phyloP scores from a whole-genome alignment of 2,329 filamentous ascomycete genomes.

The Sporothrix pallida region DNA sequence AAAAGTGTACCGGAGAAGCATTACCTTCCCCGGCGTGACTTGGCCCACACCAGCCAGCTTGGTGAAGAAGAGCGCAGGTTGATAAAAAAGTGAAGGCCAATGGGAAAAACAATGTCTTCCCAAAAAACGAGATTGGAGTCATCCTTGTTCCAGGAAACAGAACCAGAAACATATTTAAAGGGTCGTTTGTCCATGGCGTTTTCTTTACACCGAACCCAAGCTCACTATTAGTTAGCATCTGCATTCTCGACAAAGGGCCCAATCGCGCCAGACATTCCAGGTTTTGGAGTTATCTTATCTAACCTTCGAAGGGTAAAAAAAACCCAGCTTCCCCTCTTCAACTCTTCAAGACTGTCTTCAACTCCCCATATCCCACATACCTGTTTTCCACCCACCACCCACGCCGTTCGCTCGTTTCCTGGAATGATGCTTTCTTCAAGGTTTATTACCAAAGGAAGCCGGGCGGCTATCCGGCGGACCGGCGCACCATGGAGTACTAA shows the following conservation, averaged over 20 bases:
- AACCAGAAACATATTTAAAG: neutral
- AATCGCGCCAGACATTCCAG: too few species aligned
- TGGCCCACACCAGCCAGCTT: neutral
- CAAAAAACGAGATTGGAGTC: neutral
- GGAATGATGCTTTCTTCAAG: constrained; percentile 32
- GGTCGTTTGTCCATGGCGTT: neutral
- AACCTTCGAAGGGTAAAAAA: neutral
- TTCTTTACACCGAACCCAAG: too few species aligned
- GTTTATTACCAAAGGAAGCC: constrained; percentile 22
- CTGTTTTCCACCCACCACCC: neutral
- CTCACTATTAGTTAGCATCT: neutral
- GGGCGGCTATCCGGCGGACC: constrained; percentile 24
- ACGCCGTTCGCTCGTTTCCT: neutral
- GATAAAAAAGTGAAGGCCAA: neutral
- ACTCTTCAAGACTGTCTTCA: too few species aligned
- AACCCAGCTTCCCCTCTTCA: neutral
- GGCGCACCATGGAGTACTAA: neutral
- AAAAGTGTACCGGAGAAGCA: constrained; percentile 23
- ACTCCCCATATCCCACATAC: neutral
- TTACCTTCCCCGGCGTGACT: constrained; percentile 25
- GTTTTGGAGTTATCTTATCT: constrained; percentile 24
- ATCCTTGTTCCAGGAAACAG: neutral
- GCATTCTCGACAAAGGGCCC: neutral
- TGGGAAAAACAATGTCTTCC: neutral
- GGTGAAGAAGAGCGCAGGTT: neutral